A percentile compares a stretch with the other conserved stretches of the same genome.
These are phyloP conservation scores for Hysterium pulicare DNA, from an alignment of 2,329 filamentous ascomycete genomes.

Conservation along the genomic window DNA sequence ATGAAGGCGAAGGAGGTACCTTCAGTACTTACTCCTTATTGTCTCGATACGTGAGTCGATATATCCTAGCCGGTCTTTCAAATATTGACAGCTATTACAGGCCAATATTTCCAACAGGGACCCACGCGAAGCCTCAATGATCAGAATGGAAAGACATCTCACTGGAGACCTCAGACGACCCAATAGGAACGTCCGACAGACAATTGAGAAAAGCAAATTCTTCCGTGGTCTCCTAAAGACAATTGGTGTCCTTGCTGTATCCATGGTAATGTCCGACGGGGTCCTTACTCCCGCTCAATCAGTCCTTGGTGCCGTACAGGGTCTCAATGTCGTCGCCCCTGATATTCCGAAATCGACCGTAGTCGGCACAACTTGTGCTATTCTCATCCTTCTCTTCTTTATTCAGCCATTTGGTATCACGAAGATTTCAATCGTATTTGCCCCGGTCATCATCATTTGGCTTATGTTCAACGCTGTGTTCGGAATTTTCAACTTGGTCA, in stretches of 20 bases:
- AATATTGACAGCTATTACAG: constrained; percentile 22
- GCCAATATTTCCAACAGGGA: constrained; percentile 60
- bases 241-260: constrained; percentile 63
- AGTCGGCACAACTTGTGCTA: constrained; percentile 62
- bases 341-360: constrained; percentile 56
- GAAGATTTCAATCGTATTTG: constrained; percentile 59
- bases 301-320: constrained; percentile 66
- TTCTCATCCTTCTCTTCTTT: constrained; percentile 61
- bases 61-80: background rate
- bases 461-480: constrained; percentile 60
- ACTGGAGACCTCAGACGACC: constrained; percentile 55
- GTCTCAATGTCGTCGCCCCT: constrained; percentile 54
- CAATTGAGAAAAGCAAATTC: constrained; percentile 56
- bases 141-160: constrained; percentile 58
- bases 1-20: constrained; percentile 69
- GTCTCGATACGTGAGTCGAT: constrained; percentile 48
- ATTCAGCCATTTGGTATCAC: constrained; percentile 64
- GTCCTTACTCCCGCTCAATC: constrained; percentile 68
- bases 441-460: constrained; percentile 67
- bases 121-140: constrained; percentile 53
- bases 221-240: constrained; percentile 56
- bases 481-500: constrained; percentile 55
- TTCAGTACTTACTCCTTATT: constrained; percentile 66
- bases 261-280: constrained; percentile 65
- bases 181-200: constrained; percentile 52